Percentiles rank a stretch among this genome's conserved stretches.
These are phyloP conservation scores for Teunomyces tritomae DNA, from an alignment of 805 yeast species.

Conservation along the genomic window DNA sequence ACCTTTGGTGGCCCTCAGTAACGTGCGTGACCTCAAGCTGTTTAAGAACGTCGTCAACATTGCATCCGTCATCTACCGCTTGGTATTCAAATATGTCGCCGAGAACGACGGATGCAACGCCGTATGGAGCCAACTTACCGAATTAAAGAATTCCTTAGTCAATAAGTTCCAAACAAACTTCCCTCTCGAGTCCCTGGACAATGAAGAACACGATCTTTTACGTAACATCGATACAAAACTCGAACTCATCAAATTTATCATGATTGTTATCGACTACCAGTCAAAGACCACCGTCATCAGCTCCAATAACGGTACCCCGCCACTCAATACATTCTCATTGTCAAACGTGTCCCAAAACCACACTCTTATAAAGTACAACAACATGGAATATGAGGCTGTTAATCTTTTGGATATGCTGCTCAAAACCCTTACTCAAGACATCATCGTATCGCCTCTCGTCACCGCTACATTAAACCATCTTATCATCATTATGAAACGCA, in stretches of 20 bases:
- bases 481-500: constrained; percentile 58
- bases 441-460: constrained; percentile 51
- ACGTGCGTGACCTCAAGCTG: constrained; percentile 27
- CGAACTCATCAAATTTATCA: constrained; percentile 72
- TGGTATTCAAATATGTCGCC: constrained; percentile 45
- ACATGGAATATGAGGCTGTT: constrained; percentile 66
- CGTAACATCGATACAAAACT: constrained; percentile 59
- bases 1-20: constrained; percentile 25
- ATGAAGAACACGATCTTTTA: constrained; percentile 46
- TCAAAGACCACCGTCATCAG: constrained; percentile 35
- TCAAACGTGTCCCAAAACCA: constrained; percentile 55
- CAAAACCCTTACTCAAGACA: constrained; percentile 53
- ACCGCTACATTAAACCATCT: constrained; percentile 68
- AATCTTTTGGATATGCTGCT: constrained; percentile 66
- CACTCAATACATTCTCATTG: constrained; percentile 42
- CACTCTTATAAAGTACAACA: constrained; percentile 53
- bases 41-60: constrained; percentile 33
- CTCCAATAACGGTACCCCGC: constrained; percentile 5
- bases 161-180: constrained; percentile 55
- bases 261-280: constrained; percentile 43
- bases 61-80: constrained; percentile 40
- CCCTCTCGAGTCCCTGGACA: constrained; percentile 50
- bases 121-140: constrained; percentile 56
- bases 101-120: constrained; percentile 43
- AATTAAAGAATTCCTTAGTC: constrained; percentile 59